Evolutionary conservation across 805 yeast species (phyloP).

Genomic region (Saccharomycopsis selenospora): DNA sequence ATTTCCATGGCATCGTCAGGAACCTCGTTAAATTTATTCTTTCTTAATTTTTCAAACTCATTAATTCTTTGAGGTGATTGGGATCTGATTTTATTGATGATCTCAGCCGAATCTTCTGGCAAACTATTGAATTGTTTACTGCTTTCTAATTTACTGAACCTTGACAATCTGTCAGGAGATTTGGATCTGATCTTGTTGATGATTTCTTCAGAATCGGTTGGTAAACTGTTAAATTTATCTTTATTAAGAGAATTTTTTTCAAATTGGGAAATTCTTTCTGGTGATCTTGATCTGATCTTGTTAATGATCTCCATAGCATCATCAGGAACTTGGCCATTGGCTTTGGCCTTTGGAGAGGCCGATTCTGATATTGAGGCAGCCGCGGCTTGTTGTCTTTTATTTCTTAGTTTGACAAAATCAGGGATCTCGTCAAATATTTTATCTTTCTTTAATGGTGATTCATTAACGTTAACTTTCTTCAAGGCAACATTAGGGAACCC

Average conservation of each 20-base stretch:
- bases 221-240: slow-evolving; percentile 6
- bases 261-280: slow-evolving; percentile 14
- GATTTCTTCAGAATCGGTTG: slow-evolving; percentile 19
- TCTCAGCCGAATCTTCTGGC: slow-evolving; percentile 2
- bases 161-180: not conserved
- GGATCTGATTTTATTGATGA: not conserved
- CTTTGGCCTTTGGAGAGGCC: not conserved
- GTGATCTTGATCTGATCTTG: slow-evolving; percentile 18
- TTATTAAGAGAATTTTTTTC: slow-evolving; percentile 6
- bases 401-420: slow-evolving; percentile 18
- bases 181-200: slow-evolving; percentile 14
- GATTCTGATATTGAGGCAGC: not conserved
- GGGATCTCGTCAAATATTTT: slow-evolving; percentile 19
- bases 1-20: slow-evolving; percentile 20
- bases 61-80: slow-evolving; percentile 1
- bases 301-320: slow-evolving; percentile 19
- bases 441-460: slow-evolving; percentile 17
- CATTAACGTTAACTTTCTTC: not conserved
- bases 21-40: slow-evolving; percentile 6
- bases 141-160: not conserved
- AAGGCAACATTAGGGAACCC: not conserved
- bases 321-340: slow-evolving; percentile 11
- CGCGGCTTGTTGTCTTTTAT: slow-evolving; percentile 9
- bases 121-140: not conserved
- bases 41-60: not conserved